Evolutionary conservation across 148 eudicot genomes (phyloP).

Genomic region (Polygonum maritimum): DNA sequence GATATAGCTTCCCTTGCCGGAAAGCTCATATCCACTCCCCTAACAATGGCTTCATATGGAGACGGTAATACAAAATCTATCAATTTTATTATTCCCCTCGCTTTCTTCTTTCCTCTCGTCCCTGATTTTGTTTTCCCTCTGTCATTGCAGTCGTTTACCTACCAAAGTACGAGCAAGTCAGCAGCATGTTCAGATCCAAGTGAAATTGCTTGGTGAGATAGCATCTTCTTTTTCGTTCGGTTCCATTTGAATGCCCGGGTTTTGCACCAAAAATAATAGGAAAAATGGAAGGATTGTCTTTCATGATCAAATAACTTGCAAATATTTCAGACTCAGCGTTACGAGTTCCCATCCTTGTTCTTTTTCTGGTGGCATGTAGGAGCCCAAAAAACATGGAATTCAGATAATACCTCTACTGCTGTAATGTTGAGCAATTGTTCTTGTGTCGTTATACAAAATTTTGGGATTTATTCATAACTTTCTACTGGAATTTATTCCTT

Average conservation of each 20-base stretch:
- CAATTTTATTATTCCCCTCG: neutral
- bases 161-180: constrained; percentile 60
- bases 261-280: neutral
- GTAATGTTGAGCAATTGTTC: neutral
- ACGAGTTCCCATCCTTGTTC: constrained; percentile 4
- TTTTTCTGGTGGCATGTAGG: neutral
- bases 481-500: neutral
- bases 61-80: constrained; percentile 46
- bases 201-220: constrained; percentile 14
- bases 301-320: constrained; percentile 1
- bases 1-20: constrained; percentile 52
- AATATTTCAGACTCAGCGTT: neutral
- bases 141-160: constrained; percentile 48
- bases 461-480: neutral
- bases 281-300: neutral
- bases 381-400: neutral
- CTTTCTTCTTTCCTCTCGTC: neutral
- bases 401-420: neutral
- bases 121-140: neutral
- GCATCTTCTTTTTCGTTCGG: neutral
- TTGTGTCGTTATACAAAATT: neutral
- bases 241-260: neutral
- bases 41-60: constrained; percentile 85
- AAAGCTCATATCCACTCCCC: constrained; percentile 73
- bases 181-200: constrained; percentile 36